Evolutionary conservation across 345 rosid species (phyloP).

Genomic region (Arabidopsis arenosa): DNA sequence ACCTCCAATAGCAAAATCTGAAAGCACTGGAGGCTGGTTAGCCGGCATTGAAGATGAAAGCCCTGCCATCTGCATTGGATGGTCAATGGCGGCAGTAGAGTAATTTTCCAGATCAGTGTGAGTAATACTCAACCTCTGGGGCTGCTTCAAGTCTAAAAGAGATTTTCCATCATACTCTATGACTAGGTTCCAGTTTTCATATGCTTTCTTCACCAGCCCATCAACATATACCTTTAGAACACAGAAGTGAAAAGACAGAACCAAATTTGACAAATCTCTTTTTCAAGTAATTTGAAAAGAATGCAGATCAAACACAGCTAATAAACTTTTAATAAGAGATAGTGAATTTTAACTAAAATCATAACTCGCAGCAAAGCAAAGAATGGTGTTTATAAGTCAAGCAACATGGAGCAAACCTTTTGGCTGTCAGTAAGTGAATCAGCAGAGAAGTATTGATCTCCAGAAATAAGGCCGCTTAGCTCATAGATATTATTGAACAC

Average conservation of each 20-base stretch:
- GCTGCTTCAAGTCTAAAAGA: constrained; percentile 68
- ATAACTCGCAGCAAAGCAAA: constrained; percentile 13
- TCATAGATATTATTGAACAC: constrained; percentile 85
- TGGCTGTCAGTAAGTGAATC: constrained; percentile 87
- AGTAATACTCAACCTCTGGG: constrained; percentile 54
- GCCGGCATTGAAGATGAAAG: constrained; percentile 56
- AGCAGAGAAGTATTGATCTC: constrained; percentile 79
- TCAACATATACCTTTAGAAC: constrained; percentile 82
- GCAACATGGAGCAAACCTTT: constrained; percentile 61
- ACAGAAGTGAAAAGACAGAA: constrained; percentile 1
- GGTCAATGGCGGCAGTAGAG: constrained; percentile 53
- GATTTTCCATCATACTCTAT: constrained; percentile 94
- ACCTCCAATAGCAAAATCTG: constrained; percentile 70
- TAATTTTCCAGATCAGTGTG: constrained; percentile 57
- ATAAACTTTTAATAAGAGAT: background rate
- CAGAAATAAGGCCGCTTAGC: constrained; percentile 85
- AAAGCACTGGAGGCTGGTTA: constrained; percentile 58
- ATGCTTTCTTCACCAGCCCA: constrained; percentile 86
- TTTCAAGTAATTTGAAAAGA: background rate
- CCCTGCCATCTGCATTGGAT: constrained; percentile 58
- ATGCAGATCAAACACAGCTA: background rate
- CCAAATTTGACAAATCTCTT: background rate
- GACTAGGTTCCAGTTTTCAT: constrained; percentile 88
- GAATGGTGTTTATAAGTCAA: constrained; percentile 22
- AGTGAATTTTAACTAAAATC: constrained; percentile 21